Evolutionary conservation across 2,329 filamentous ascomycete genomes (phyloP), one percentile per base, ranked within the genome.

Genomic region (Zarea fungicola): DNA sequence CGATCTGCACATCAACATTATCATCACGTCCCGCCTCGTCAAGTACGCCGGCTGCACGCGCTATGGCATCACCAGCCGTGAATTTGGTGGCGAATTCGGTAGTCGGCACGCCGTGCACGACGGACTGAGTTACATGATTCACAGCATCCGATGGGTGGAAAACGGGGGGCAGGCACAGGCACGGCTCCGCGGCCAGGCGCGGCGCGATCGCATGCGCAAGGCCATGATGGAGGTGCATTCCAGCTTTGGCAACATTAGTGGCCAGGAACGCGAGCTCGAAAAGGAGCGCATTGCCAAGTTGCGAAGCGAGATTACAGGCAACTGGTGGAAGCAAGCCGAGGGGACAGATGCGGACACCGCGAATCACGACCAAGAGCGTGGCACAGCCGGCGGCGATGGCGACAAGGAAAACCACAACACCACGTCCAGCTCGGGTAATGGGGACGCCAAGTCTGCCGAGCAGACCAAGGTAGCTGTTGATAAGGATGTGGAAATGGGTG

Each of bases 41-140:
- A 82, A 81, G 52, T 99, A 97, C 62, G 74, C 80, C 1, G 81
- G 83, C 6, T 85, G 82, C 0, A 85, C 85, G 1, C 79, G 89
- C 36, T 89, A 87, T 60, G 92, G 92, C 3, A 80, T 99, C 49
- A 84, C 83, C 56, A 95, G 88, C 55, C 82, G 90, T 23, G 81
- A 85, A 52, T 96, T 90, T 75, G 85, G 82, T 6, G 79, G 77
- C 21, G 75, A 70, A 22, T 62, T 61, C 37, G 65, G 65, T 1
- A 51, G 52, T 5, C 65, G 75, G 11, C 76, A 70, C 48, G 67
- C 64, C 5, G 60, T 74, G 13, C 90, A 96, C 61, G 90, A 95
- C 57, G 91, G 91, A 3, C 80, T 96, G 65, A 96, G 90, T 63
- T 97, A 88, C 67, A 89, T 87, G 76, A 80, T 99, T 41, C 76